These are phyloP conservation scores for Penicillium sp. DNA, from an alignment of 2,329 filamentous ascomycete species.

Conservation along the genomic window DNA sequence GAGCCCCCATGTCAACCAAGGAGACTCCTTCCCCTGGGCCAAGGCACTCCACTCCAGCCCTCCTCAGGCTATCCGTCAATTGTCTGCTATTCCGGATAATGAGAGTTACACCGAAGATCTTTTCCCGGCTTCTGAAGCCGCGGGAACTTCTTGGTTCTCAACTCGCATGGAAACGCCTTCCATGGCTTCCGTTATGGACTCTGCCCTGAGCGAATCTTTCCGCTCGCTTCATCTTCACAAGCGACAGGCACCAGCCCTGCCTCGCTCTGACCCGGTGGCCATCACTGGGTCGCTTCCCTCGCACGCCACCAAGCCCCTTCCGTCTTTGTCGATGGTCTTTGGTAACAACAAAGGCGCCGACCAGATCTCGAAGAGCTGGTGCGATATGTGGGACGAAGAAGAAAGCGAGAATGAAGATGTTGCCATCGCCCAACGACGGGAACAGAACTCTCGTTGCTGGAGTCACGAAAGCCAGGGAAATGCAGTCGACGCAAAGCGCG, in stretches of 20 bases:
- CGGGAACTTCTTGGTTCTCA: conserved; percentile 72
- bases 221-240: conserved; percentile 64
- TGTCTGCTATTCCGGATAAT: conserved; percentile 81
- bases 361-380: conserved; percentile 96
- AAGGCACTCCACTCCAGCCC: conserved; percentile 81
- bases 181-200: conserved; percentile 80
- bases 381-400: conserved; percentile 96
- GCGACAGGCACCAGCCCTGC: conserved; percentile 47
- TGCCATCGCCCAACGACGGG: conserved; percentile 59
- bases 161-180: conserved; percentile 76
- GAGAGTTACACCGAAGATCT: conserved; percentile 81
- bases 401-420: conserved; percentile 65
- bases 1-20: conserved; percentile 74
- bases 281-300: conserved; percentile 77
- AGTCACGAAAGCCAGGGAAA: conserved; percentile 70
- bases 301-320: conserved; percentile 60
- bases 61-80: conserved; percentile 71
- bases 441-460: conserved; percentile 74
- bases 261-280: conserved; percentile 64
- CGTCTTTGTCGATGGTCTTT: conserved; percentile 77
- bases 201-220: conserved; percentile 78
- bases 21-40: conserved; percentile 89
- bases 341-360: conserved; percentile 68
- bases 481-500: conserved; percentile 55
- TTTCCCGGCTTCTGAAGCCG: conserved; percentile 74